phyloP scores from a whole-genome alignment of 2,329 filamentous ascomycete genomes.

The Botrytis fragariae region DNA sequence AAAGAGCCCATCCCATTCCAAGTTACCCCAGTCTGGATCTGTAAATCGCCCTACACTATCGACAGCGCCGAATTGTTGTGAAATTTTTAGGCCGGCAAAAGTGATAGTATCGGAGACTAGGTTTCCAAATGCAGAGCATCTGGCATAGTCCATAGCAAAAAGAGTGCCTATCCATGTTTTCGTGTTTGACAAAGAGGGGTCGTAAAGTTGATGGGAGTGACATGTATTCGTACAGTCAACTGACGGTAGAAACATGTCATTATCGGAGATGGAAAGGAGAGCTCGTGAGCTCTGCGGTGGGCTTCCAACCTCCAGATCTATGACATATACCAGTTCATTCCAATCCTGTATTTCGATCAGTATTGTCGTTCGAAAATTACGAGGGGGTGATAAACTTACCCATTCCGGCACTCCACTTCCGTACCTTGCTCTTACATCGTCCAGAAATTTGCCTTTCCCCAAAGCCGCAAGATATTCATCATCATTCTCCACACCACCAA shows the following conservation, averaged over 20 bases:
- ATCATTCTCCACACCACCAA: conserved; percentile 18
- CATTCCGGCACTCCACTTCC: background rate
- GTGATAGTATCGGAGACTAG: conserved; percentile 1
- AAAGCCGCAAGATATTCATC: background rate
- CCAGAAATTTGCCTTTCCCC: background rate
- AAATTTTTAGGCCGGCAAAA: background rate
- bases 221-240: conserved; percentile 9
- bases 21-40: conserved; percentile 14
- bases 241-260: conserved; percentile 14
- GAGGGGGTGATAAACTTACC: background rate
- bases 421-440: conserved; percentile 1
- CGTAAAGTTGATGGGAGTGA: conserved; percentile 4
- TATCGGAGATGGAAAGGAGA: conserved; percentile 16
- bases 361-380: background rate
- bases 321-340: conserved; percentile 20
- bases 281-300: conserved; percentile 18
- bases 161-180: background rate
- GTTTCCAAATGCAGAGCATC: conserved; percentile 2
- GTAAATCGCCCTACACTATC: background rate
- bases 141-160: conserved; percentile 8
- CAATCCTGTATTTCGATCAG: conserved; percentile 16
- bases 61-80: conserved; percentile 6
- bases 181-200: background rate
- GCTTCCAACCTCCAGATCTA: conserved; percentile 20
- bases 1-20: conserved; percentile 17